These are phyloP conservation scores for Pezicula radicicola DNA, from an alignment of 2,329 filamentous ascomycete genomes.

Conservation along the genomic window DNA sequence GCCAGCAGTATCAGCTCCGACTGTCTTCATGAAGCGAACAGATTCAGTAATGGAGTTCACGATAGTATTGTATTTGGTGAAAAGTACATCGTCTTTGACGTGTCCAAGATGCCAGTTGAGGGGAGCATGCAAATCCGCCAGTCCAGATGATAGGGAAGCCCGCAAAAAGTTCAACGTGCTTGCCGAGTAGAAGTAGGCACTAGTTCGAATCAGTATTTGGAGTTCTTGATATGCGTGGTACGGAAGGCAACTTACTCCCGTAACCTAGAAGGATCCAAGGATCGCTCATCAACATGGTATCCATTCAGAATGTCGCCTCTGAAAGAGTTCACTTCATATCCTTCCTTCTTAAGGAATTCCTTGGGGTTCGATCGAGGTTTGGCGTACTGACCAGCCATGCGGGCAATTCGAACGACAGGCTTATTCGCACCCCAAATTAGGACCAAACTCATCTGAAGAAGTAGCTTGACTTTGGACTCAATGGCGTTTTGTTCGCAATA, in stretches of 20 bases:
- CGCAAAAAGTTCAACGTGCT: slow-evolving; percentile 93
- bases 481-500: slow-evolving; percentile 90
- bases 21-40: slow-evolving; percentile 88
- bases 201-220: slow-evolving; percentile 25
- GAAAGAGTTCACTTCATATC: slow-evolving; percentile 82
- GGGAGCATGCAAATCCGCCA: slow-evolving; percentile 90
- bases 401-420: slow-evolving; percentile 87
- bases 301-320: slow-evolving; percentile 95
- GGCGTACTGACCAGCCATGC: slow-evolving; percentile 97
- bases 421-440: slow-evolving; percentile 82
- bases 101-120: slow-evolving; percentile 95
- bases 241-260: slow-evolving; percentile 51
- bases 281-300: slow-evolving; percentile 70
- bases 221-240: neutral
- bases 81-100: slow-evolving; percentile 78
- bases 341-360: slow-evolving; percentile 65
- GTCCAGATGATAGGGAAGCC: slow-evolving; percentile 77
- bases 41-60: slow-evolving; percentile 87
- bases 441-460: slow-evolving; percentile 95
- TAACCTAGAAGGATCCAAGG: slow-evolving; percentile 78
- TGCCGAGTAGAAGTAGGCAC: slow-evolving; percentile 93
- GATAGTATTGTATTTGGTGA: slow-evolving; percentile 81
- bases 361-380: slow-evolving; percentile 90
- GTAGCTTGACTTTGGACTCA: slow-evolving; percentile 93
- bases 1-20: slow-evolving; percentile 82